These are phyloP conservation scores for Alternaria burnsii DNA, from an alignment of 2,329 filamentous ascomycete species.

Conservation along the genomic window DNA sequence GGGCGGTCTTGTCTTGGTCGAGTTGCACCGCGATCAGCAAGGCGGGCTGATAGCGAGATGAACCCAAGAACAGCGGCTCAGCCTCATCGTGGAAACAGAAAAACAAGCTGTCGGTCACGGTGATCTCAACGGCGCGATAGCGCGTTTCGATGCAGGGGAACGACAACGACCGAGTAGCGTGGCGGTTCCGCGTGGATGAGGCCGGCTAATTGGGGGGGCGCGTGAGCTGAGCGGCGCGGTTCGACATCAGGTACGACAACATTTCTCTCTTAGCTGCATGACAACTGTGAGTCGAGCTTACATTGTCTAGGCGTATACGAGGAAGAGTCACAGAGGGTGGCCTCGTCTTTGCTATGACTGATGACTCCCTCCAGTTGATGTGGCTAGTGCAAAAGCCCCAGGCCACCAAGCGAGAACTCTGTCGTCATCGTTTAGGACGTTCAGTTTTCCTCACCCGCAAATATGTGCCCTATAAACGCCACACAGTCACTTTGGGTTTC, in stretches of 20 bases:
- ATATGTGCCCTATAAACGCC: constrained; percentile 10
- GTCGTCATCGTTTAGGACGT: constrained; percentile 33
- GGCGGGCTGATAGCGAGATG: background rate
- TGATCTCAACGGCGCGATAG: constrained; percentile 5
- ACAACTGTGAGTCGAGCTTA: background rate
- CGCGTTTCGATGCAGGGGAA: constrained; percentile 14
- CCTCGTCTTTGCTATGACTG: background rate
- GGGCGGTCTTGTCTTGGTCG: background rate
- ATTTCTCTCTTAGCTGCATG: background rate
- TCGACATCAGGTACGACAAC: background rate
- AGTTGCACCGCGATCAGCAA: constrained; percentile 6
- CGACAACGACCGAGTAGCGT: constrained; percentile 3
- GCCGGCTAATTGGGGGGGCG: background rate
- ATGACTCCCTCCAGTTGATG: background rate
- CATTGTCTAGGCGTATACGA: background rate
- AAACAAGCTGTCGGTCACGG: background rate
- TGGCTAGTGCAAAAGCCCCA: constrained; percentile 15
- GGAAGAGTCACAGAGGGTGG: constrained; percentile 4
- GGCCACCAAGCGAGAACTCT: constrained; percentile 18
- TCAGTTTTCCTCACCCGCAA: constrained; percentile 14
- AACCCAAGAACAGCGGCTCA: background rate
- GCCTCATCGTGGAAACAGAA: background rate
- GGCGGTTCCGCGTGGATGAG: background rate
- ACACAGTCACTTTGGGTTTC: background rate
- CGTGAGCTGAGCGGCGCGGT: background rate